Evolutionary conservation across 805 yeast species (phyloP).

Genomic region (Teunomyces kruisii): DNA sequence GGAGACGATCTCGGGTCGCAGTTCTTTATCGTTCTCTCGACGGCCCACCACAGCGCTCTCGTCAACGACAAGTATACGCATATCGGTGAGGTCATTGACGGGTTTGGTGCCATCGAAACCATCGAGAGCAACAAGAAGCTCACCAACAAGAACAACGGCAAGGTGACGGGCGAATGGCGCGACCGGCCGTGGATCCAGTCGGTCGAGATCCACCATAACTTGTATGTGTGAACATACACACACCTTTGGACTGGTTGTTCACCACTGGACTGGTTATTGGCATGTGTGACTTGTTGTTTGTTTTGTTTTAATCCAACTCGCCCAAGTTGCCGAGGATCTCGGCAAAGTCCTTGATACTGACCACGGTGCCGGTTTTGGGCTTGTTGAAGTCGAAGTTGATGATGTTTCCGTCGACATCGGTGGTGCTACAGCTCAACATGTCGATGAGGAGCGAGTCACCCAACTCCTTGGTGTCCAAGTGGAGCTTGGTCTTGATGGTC

Average conservation of each 20-base stretch:
- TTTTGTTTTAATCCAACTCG: constrained; percentile 28
- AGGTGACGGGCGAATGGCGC: constrained; percentile 18
- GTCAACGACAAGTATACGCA: constrained; percentile 11
- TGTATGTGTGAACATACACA: constrained; percentile 11
- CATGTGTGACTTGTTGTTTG: no score
- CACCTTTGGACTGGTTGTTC: no score
- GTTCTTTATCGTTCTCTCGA: constrained; percentile 17
- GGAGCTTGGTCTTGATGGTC: constrained; percentile 26
- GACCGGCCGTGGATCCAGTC: constrained; percentile 12
- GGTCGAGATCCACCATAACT: constrained; percentile 15
- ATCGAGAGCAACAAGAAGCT: constrained; percentile 13
- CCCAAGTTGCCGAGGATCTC: constrained; percentile 41
- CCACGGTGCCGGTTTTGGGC: constrained; percentile 24
- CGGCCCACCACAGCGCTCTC: constrained; percentile 9
- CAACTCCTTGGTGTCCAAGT: constrained; percentile 26
- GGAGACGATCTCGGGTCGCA: constrained; percentile 18
- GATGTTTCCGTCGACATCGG: constrained; percentile 26
- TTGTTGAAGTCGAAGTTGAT: constrained; percentile 29
- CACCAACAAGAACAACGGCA: constrained; percentile 15
- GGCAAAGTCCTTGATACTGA: constrained; percentile 41
- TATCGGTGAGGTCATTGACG: constrained; percentile 19
- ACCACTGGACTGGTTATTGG: no score
- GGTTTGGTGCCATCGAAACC: constrained; percentile 13
- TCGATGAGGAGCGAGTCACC: constrained; percentile 38
- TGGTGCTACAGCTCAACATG: constrained; percentile 38